Percentiles rank a stretch among this genome's conserved stretches.
phyloP scores from a whole-genome alignment of 768 basidiomycete genomes.

The Boletus fagicola region DNA sequence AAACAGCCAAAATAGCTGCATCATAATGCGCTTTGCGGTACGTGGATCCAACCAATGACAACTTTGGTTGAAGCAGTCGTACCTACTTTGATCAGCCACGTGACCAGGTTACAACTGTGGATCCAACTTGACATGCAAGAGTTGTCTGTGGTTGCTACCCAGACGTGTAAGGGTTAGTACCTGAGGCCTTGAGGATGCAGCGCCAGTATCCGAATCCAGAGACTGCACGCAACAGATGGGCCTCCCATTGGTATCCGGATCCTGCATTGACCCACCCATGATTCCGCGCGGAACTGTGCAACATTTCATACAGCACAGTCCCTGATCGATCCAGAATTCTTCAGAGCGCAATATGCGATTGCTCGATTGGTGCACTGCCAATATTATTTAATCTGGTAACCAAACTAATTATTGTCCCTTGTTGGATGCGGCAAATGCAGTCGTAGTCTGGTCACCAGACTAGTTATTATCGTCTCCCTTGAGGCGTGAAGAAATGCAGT shows the following conservation, averaged over 20 bases:
- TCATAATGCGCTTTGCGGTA: slow-evolving; percentile 2
- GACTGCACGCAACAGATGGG: too few relatives aligned
- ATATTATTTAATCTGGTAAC: neutral
- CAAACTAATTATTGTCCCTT: neutral
- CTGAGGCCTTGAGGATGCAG: too few relatives aligned
- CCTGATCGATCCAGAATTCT: neutral
- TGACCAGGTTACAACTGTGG: neutral
- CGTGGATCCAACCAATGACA: neutral
- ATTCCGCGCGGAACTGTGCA: neutral
- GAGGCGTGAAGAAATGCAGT: too few relatives aligned
- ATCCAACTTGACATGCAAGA: too few relatives aligned
- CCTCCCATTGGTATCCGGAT: neutral
- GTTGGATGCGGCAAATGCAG: too few relatives aligned
- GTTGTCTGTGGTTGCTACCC: too few relatives aligned
- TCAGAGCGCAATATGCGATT: neutral
- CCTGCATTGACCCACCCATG: neutral
- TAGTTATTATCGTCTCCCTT: neutral
- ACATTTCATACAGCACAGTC: neutral
- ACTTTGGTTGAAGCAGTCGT: neutral
- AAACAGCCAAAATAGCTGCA: slow-evolving; percentile 30
- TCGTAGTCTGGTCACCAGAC: neutral
- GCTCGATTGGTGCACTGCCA: slow-evolving; percentile 4
- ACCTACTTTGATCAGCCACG: neutral
- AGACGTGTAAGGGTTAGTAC: too few relatives aligned
- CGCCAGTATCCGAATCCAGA: too few relatives aligned